These are phyloP conservation scores for Neocatenulostroma microsporum DNA, from an alignment of 2,329 filamentous ascomycete species.

Conservation along the genomic window DNA sequence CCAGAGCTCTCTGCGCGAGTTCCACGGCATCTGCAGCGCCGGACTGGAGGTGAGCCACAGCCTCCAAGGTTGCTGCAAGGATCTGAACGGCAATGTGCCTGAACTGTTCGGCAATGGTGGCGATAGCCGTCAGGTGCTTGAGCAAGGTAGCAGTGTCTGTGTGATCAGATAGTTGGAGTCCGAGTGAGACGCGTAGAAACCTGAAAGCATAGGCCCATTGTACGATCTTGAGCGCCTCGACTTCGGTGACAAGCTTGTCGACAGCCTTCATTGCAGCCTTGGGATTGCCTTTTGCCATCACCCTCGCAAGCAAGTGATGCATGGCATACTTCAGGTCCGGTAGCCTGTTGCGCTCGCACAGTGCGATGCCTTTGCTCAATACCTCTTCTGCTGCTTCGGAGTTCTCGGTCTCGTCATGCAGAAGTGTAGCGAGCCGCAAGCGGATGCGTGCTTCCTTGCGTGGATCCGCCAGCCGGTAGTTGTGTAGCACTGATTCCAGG, in stretches of 20 bases:
- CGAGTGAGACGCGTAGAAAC: slow-evolving; percentile 62
- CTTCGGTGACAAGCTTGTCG: slow-evolving; percentile 61
- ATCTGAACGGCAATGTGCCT: slow-evolving; percentile 52
- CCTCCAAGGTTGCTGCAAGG: slow-evolving; percentile 60
- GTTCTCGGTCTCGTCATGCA: slow-evolving; percentile 71
- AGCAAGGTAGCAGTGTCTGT: slow-evolving; percentile 54
- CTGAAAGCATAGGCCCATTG: slow-evolving; percentile 73
- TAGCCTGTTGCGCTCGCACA: slow-evolving; percentile 47
- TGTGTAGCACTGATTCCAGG: slow-evolving; percentile 61
- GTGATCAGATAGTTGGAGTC: slow-evolving; percentile 53
- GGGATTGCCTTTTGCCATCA: slow-evolving; percentile 59
- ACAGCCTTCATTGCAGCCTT: slow-evolving; percentile 66
- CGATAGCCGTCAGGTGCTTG: slow-evolving; percentile 61
- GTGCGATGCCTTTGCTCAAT: slow-evolving; percentile 55
- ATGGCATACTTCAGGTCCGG: slow-evolving; percentile 68
- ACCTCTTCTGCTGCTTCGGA: slow-evolving; percentile 64
- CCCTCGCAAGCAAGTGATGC: slow-evolving; percentile 63
- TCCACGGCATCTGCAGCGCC: slow-evolving; percentile 59
- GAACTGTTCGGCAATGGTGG: slow-evolving; percentile 50
- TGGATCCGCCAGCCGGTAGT: slow-evolving; percentile 48
- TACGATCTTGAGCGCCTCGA: slow-evolving; percentile 59
- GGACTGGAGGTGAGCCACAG: slow-evolving; percentile 59
- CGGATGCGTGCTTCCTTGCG: slow-evolving; percentile 62
- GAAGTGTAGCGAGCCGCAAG: slow-evolving; percentile 61
- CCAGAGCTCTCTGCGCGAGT: slow-evolving; percentile 63